Evolutionary conservation across 2,329 filamentous ascomycete species (phyloP).

Genomic region (Hypoxylon sp.): DNA sequence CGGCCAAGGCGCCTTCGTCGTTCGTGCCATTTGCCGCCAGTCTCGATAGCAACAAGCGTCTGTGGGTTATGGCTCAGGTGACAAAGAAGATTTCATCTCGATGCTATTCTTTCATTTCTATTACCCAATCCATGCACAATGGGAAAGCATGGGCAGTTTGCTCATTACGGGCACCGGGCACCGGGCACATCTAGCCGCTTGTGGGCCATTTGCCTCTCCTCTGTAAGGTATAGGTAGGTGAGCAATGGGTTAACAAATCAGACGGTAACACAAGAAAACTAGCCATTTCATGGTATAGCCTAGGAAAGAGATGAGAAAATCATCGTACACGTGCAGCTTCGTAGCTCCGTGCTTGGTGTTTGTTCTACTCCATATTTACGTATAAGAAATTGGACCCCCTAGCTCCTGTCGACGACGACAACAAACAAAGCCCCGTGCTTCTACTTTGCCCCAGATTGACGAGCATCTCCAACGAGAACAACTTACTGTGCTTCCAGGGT

Average conservation of each 20-base stretch:
- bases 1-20: constrained; percentile 35
- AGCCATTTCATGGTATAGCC: constrained; percentile 19
- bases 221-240: constrained; percentile 5
- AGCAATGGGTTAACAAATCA: constrained; percentile 33
- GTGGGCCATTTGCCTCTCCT: constrained; percentile 26
- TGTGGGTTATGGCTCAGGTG: constrained; percentile 52
- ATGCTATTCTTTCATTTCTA: constrained; percentile 59
- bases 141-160: constrained; percentile 43
- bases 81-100: constrained; percentile 50
- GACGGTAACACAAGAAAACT: constrained; percentile 35
- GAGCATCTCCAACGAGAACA: constrained; percentile 19
- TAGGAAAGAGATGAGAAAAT: constrained; percentile 17
- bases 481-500: constrained; percentile 22
- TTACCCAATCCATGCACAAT: constrained; percentile 60
- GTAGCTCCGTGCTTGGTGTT: constrained; percentile 36
- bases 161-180: too few relatives aligned
- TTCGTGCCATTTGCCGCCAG: constrained; percentile 40
- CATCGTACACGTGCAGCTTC: constrained; percentile 31
- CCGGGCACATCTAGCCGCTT: constrained; percentile 24
- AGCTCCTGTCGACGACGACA: constrained; percentile 20
- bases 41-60: constrained; percentile 40
- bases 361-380: constrained; percentile 34
- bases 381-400: constrained; percentile 31
- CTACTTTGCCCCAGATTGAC: constrained; percentile 21
- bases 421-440: constrained; percentile 24